These are phyloP conservation scores for Skeletonema marinoi DNA, from an alignment of 108 stramenopile species.

Conservation along the genomic window DNA sequence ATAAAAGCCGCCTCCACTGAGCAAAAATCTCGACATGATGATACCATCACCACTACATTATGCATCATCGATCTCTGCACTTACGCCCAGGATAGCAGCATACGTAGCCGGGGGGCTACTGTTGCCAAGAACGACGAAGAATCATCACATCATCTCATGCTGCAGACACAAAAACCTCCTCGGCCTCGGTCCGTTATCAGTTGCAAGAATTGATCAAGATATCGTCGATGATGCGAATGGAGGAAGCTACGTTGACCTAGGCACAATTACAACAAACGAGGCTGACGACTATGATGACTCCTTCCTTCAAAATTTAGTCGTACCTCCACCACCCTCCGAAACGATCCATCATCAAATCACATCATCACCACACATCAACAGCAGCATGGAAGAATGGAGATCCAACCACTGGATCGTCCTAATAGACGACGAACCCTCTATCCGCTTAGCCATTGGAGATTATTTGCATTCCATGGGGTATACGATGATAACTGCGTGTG, in stretches of 20 bases:
- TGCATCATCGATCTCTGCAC: no score
- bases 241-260: neutral
- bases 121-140: no score
- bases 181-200: neutral
- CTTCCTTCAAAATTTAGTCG: neutral
- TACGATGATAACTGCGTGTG: slow-evolving; percentile 66
- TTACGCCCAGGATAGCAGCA: no score
- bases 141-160: neutral
- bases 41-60: no score
- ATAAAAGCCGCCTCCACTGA: no score
- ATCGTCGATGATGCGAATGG: neutral
- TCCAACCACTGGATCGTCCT: slow-evolving; percentile 68
- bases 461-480: slow-evolving; percentile 75
- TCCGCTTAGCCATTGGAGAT: slow-evolving; percentile 77
- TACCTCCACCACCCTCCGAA: no score
- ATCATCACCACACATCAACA: neutral
- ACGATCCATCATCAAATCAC: neutral
- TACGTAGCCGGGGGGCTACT: no score
- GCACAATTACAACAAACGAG: neutral
- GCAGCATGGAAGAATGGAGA: slow-evolving; percentile 12
- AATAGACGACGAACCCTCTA: slow-evolving; percentile 86
- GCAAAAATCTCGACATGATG: no score
- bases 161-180: neutral
- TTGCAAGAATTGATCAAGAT: neutral
- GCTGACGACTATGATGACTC: neutral